Percentiles rank a stretch among this genome's conserved stretches.
These are phyloP conservation scores for Suillus brevipes DNA, from an alignment of 768 basidiomycete genomes.

Conservation along the genomic window DNA sequence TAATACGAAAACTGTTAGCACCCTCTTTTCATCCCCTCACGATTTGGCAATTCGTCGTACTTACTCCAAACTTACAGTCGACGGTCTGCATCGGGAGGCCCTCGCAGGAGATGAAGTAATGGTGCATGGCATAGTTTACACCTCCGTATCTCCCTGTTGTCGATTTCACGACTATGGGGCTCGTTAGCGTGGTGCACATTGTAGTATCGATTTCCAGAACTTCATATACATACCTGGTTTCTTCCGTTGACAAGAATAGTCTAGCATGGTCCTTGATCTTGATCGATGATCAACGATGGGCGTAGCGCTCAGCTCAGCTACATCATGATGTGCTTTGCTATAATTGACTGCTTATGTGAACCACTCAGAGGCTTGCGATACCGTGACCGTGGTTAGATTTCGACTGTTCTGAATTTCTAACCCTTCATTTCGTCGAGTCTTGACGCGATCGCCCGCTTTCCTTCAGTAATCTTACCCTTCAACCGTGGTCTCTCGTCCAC, in stretches of 20 bases:
- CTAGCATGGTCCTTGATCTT: background rate
- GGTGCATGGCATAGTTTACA: constrained; percentile 85
- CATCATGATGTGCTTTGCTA: background rate
- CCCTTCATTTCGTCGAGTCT: background rate
- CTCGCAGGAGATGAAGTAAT: constrained; percentile 91
- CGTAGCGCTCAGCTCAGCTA: background rate
- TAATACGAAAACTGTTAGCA: constrained; percentile 1
- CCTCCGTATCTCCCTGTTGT: constrained; percentile 85
- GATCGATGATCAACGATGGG: background rate
- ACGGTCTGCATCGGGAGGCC: constrained; percentile 50
- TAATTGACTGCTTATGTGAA: background rate
- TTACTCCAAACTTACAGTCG: constrained; percentile 35
- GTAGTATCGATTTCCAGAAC: constrained; percentile 6
- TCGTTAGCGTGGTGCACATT: constrained; percentile 88
- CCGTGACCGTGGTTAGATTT: constrained; percentile 2
- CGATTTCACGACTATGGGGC: constrained; percentile 59
- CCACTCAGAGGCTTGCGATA: background rate
- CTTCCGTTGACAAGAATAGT: background rate
- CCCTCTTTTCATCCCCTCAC: constrained; percentile 39
- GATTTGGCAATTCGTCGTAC: constrained; percentile 46
- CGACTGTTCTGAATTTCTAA: constrained; percentile 8
- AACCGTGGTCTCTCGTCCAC: background rate
- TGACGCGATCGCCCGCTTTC: background rate
- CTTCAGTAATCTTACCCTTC: background rate
- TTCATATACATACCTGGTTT: background rate